Evolutionary conservation across 108 stramenopile species (phyloP).

Genomic region (Aureococcus anophagefferens): DNA sequence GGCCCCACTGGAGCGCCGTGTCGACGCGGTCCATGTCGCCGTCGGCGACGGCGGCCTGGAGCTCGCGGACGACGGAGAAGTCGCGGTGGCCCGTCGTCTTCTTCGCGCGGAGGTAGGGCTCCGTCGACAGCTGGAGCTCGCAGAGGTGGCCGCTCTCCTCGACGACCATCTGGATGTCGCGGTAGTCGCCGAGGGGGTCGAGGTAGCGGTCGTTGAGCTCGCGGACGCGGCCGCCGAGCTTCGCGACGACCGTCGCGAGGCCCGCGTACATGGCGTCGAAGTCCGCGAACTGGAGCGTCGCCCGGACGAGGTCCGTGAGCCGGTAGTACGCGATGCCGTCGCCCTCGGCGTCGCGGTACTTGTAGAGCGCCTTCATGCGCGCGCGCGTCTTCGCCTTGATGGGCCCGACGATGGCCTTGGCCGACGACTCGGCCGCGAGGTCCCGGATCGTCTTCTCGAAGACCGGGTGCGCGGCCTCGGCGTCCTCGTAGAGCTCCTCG

Average conservation of each 20-base stretch:
- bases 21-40: not conserved
- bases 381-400: not conserved
- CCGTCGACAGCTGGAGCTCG: not conserved
- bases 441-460: not conserved
- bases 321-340: slow-evolving; percentile 2
- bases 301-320: slow-evolving; percentile 2
- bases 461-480: not conserved
- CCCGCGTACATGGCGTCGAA: not conserved
- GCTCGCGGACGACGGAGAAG: slow-evolving; percentile 2
- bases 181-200: not conserved
- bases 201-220: slow-evolving; percentile 3
- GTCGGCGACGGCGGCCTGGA: slow-evolving; percentile 1
- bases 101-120: not conserved
- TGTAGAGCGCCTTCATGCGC: slow-evolving; percentile 4
- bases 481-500: slow-evolving; percentile 6
- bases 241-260: not conserved
- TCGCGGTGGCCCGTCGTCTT: slow-evolving; percentile 1
- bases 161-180: not conserved
- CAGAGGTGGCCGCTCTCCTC: not conserved
- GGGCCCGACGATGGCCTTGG: not conserved
- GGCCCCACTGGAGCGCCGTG: not conserved
- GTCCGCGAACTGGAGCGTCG: not conserved
- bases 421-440: not conserved
- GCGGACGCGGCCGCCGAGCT: not conserved
- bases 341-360: not conserved